A percentile compares a stretch with the other conserved stretches of the same genome.
Evolutionary conservation across 371 early-diverging fungal genomes (phyloP).

Genomic region (Saksenaea vasiformis): DNA sequence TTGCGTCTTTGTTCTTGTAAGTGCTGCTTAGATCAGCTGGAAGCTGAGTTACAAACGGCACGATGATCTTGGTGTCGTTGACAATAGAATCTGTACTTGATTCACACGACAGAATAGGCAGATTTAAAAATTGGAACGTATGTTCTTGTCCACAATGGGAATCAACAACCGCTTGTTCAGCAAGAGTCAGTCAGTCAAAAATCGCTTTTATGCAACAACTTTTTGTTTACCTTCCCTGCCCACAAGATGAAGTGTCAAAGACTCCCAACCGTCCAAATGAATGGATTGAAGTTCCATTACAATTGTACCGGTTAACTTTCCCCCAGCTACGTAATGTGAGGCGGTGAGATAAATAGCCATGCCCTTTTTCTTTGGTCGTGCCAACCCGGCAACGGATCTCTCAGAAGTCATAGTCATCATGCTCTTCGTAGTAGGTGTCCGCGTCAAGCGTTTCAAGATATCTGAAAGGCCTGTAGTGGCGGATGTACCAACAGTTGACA

Average conservation of each 20-base stretch:
- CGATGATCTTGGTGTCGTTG: conserved; percentile 3
- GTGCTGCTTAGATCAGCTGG: conserved; percentile 23
- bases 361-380: conserved; percentile 12
- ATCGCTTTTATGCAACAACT: not conserved
- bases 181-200: not conserved
- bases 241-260: conserved; percentile 10
- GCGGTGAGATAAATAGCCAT: conserved; percentile 32
- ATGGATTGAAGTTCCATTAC: conserved; percentile 18
- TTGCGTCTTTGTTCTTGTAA: conserved; percentile 29
- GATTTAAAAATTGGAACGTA: conserved; percentile 14
- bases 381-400: not conserved
- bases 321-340: conserved; percentile 36
- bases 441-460: conserved; percentile 8
- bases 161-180: conserved; percentile 12
- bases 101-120: conserved; percentile 7
- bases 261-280: conserved; percentile 10
- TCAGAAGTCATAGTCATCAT: conserved; percentile 5
- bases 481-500: not conserved
- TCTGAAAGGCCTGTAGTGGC: not conserved
- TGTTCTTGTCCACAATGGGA: conserved; percentile 10
- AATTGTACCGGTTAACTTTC: conserved; percentile 26
- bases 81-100: conserved; percentile 3
- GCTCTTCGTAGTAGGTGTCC: conserved; percentile 13
- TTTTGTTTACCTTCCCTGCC: conserved; percentile 25
- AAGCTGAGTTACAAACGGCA: conserved; percentile 20